Conservation (phyloP, 441 rosid species). For the Populus hybrid region DNA sequence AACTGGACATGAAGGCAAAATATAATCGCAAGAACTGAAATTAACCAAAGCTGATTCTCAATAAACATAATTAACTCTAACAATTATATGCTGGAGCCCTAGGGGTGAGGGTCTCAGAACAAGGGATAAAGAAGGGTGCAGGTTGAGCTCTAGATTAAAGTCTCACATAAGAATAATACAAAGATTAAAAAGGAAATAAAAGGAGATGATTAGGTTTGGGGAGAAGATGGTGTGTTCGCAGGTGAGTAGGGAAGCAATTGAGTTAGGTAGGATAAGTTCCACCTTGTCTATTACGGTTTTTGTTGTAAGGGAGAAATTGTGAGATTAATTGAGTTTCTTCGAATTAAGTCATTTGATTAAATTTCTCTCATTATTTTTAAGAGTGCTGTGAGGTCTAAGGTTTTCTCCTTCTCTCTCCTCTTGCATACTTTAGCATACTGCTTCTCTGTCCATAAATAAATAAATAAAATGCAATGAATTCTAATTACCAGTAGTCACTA, state of each 20-base stretch:
- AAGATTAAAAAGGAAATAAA: no score
- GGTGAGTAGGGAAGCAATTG: neutral
- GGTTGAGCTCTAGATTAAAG: neutral
- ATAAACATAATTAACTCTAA: neutral
- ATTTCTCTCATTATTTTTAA: neutral
- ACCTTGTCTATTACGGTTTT: neutral
- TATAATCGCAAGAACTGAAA: neutral
- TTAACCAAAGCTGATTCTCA: neutral
- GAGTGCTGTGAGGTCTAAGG: neutral
- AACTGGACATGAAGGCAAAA: neutral
- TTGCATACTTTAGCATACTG: neutral
- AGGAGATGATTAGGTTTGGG: neutral
- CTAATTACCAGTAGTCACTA: neutral
- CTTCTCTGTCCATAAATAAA: neutral
- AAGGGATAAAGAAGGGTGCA: neutral
- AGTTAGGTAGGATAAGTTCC: neutral
- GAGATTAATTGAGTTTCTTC: neutral
- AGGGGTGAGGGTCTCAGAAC: neutral
- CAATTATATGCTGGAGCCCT: neutral
- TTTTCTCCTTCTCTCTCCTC: neutral
- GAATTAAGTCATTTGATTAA: neutral
- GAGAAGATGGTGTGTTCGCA: neutral
- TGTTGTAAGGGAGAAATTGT: neutral
- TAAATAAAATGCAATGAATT: neutral
- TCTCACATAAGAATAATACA: neutral